Conservation (phyloP, 305 asterid species). For the Fraxinus nigra region DNA sequence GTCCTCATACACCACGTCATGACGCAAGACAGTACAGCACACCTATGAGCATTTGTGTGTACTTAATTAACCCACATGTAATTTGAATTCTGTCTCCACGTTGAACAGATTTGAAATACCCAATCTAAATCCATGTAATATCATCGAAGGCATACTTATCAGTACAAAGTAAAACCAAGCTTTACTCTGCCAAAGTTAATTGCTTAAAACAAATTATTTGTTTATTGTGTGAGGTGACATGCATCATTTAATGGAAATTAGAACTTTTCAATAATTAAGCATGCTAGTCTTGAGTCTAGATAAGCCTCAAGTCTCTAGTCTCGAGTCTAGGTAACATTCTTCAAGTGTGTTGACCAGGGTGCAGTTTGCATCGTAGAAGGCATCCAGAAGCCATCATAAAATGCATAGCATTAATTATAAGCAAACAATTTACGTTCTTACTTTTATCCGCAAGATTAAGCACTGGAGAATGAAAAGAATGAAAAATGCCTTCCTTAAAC, state of each 20-base stretch:
- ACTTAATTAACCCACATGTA: slow-evolving; percentile 5
- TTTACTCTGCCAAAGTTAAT: slow-evolving; percentile 8
- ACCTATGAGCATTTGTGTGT: neutral
- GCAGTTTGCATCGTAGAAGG: slow-evolving; percentile 10
- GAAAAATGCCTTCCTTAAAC: slow-evolving; percentile 8
- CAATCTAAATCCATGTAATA: neutral
- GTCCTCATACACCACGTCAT: slow-evolving; percentile 3
- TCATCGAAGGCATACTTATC: neutral
- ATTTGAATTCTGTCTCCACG: neutral
- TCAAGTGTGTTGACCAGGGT: slow-evolving; percentile 1
- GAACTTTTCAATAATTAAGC: slow-evolving; percentile 3
- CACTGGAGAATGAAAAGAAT: slow-evolving; percentile 1
- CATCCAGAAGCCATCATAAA: neutral
- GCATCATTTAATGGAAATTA: slow-evolving; percentile 1
- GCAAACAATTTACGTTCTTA: neutral
- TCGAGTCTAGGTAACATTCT: neutral
- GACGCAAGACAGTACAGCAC: neutral
- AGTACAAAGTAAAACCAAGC: slow-evolving; percentile 5
- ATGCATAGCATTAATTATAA: neutral
- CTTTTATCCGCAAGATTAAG: slow-evolving; percentile 1
- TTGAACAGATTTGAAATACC: slow-evolving; percentile 1
- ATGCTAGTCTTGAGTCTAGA: slow-evolving; percentile 3
- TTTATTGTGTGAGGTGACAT: neutral
- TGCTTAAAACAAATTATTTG: neutral
- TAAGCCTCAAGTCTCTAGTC: neutral